Evolutionary conservation across 768 basidiomycete species (phyloP).

Genomic region (Termitomyces sp.): DNA sequence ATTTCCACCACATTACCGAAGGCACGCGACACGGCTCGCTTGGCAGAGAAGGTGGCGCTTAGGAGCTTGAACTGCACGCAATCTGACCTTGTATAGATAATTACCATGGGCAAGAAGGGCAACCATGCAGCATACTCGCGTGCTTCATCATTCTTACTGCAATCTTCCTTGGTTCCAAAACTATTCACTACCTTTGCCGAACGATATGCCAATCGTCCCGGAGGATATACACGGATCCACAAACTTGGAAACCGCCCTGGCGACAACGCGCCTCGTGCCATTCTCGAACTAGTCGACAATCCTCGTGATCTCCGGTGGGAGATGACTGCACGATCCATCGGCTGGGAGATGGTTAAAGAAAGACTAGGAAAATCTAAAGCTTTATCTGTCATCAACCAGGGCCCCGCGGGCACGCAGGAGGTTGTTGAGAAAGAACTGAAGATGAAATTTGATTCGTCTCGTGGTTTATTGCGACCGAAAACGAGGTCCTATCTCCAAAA

Average conservation of each 20-base stretch:
- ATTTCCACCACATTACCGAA: constrained; percentile 95
- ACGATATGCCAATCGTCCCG: constrained; percentile 77
- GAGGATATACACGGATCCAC: constrained; percentile 94
- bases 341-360: constrained; percentile 70
- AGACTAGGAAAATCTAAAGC: constrained; percentile 41
- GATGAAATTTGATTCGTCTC: constrained; percentile 28
- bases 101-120: constrained; percentile 88
- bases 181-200: constrained; percentile 74
- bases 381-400: constrained; percentile 42
- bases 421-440: constrained; percentile 45
- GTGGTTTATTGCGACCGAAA: constrained; percentile 46
- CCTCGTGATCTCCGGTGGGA: constrained; percentile 85
- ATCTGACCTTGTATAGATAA: constrained; percentile 48
- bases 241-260: constrained; percentile 86
- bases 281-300: constrained; percentile 94
- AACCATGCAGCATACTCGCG: constrained; percentile 60
- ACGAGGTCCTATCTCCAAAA: constrained; percentile 78
- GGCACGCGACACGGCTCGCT: constrained; percentile 83
- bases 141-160: constrained; percentile 77
- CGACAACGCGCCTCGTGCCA: constrained; percentile 90
- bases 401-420: constrained; percentile 37
- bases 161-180: constrained; percentile 67
- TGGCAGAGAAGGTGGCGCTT: constrained; percentile 79
- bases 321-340: constrained; percentile 82
- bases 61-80: background rate